Evolutionary conservation across 805 yeast species (phyloP), one percentile per base, ranked within the genome.

Genomic region (Cyberlindnera sargentensis): DNA sequence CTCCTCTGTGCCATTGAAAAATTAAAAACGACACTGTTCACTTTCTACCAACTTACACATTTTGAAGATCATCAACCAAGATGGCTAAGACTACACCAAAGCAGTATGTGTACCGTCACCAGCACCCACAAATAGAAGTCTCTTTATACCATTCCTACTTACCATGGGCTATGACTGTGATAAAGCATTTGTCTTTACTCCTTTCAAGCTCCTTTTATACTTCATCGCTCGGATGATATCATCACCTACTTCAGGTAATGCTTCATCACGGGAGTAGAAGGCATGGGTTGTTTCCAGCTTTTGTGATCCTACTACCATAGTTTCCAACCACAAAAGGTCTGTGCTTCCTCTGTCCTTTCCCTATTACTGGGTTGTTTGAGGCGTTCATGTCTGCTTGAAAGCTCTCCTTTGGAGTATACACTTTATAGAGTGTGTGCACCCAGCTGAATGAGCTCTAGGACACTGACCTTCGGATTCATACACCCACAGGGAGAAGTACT

Each of bases 21-120:
- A 38, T 10, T 31, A 25, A 24, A 23, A 11, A 23, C 31, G 31
- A 29, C 20, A 6, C 25, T 15, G 4, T 25, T 31, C 5, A 33
- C 9, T 10, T 31, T 37, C 27, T 10, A 24, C 20, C 34, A 15
- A 37, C 29, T 31, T 7, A 4, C 31, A 15, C 3, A 31, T 9
- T 20, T n/a, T 8, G 29, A 31, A 31, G 6, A 31, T 9, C 28
- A 31, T 3, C 41, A 39, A 42, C 36, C 26, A 43, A 49, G 53
- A 56, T 55, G 59, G 60, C 62, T 47, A 56, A 53, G 50, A 32
- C 53, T 41, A 57, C 61, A 40, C 60, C 61, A 56, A 57, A 57
- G 53, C 59, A 57, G 62, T 57, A 53, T 36, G 62, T 57, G 39
- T 7, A n/a, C n/a, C 8, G 1, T 4, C 31, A n/a, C 26, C 28